Evolutionary conservation across 2,329 filamentous ascomycete species (phyloP), one percentile per base, ranked within the genome.

Genomic region (Pseudopithomyces chartarum): DNA sequence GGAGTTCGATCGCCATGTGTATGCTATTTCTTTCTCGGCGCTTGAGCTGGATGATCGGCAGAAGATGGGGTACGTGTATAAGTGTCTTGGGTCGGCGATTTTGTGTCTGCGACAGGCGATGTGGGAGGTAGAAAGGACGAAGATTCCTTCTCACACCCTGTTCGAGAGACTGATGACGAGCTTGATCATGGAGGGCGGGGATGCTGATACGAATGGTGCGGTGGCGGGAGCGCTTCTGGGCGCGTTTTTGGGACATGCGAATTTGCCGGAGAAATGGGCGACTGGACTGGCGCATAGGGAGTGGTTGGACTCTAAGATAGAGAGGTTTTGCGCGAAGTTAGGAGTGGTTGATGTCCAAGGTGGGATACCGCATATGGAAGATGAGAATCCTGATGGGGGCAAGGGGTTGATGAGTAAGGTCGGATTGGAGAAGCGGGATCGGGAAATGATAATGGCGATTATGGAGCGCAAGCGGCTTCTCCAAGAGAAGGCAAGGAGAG

Each of bases 161-260:
- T 84, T 84, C 58, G 81, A 84, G 65, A 67, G 75, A 6, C 68
- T 82, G 11, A 80, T 84, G 12, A 80, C 78, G 0, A 73, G 80
- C 6, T 72, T 85, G 13, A 76, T 81, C 34, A 82, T 84, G 80
- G 73, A 78, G 34, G 83, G 80, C 1, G 83, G 82, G 0, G 82
- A 85, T 57, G 81, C 82, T 2, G 82, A 84, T 58, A 84, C 82
- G 0, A 84, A 85, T 56, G 82, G 81, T 6, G 82, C 80, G 43
- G 81, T 81, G 52, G 81, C 82, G 0, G 82, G 82, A 0, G 80
- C 81, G 0, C 68, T 85, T 0, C 59, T 84, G 0, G 83, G 83
- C 0, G 78, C 76, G 0, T 80, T 78, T 39, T 61, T 84, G 23
- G 20, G 39, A 23, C 49, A 45, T 15, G 38, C 19, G n/a, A 49